phyloP scores from a whole-genome alignment of 139 green algal species.

The Chlamydomonas applanata region DNA sequence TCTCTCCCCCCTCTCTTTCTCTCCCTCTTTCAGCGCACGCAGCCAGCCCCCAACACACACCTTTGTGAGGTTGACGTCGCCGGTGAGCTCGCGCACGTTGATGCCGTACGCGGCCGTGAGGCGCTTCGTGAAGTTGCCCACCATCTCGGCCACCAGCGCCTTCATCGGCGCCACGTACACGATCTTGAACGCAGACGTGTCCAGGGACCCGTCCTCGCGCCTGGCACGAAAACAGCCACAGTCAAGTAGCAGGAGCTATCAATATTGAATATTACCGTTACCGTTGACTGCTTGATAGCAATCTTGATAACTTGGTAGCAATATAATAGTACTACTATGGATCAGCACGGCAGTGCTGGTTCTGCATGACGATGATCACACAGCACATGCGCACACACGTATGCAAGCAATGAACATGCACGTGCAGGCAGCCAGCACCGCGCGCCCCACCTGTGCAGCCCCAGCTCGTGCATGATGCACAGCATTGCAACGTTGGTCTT shows the following conservation, averaged over 20 bases:
- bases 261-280: too few species aligned
- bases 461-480: constrained; percentile 88
- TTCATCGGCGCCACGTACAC: constrained; percentile 99
- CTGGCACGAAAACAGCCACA: too few species aligned
- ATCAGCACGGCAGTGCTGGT: neutral
- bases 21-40: too few species aligned
- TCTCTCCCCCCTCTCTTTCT: too few species aligned
- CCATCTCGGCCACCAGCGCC: constrained; percentile 97
- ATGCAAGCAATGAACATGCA: neutral
- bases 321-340: neutral
- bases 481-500: constrained; percentile 99
- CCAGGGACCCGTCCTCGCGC: constrained; percentile 75
- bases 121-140: constrained; percentile 86
- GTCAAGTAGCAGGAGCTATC: too few species aligned
- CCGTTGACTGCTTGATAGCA: too few species aligned
- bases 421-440: neutral
- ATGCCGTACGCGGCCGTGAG: constrained; percentile 63
- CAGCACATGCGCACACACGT: neutral
- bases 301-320: too few species aligned
- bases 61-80: constrained; percentile 87
- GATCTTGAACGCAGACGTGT: constrained; percentile 91
- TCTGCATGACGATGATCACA: too few species aligned
- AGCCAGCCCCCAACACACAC: too few species aligned
- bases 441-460: constrained; percentile 17
- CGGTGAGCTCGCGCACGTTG: constrained; percentile 83